Conservation (phyloP, 371 early-diverging fungal species). For the Rhizopus microsporus region DNA sequence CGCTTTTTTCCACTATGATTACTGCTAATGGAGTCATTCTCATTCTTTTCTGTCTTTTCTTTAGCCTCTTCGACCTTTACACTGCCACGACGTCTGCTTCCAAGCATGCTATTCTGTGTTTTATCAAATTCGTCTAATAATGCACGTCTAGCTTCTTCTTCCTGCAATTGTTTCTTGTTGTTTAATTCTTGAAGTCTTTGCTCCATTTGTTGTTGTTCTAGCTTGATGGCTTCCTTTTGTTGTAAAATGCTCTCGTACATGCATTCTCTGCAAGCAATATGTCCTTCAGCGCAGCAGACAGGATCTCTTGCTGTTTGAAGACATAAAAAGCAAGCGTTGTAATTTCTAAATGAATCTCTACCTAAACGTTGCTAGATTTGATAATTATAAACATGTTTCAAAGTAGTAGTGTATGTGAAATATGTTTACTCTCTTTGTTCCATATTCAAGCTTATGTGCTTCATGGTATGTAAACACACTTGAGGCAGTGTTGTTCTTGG, state of each 20-base stretch:
- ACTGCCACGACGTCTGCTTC: slow-evolving; percentile 16
- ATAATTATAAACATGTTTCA: not conserved
- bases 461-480: slow-evolving; percentile 95
- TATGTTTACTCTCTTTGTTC: slow-evolving; percentile 76
- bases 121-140: slow-evolving; percentile 65
- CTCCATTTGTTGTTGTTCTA: slow-evolving; percentile 52
- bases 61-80: not conserved
- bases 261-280: slow-evolving; percentile 90
- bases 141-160: slow-evolving; percentile 52
- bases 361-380: slow-evolving; percentile 76
- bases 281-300: slow-evolving; percentile 79
- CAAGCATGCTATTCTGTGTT: slow-evolving; percentile 64
- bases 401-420: not conserved
- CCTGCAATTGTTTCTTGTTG: slow-evolving; percentile 41
- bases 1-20: slow-evolving; percentile 36
- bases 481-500: slow-evolving; percentile 95
- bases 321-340: slow-evolving; percentile 91
- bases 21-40: not conserved
- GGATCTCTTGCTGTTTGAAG: slow-evolving; percentile 86
- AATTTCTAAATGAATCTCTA: slow-evolving; percentile 82
- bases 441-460: slow-evolving; percentile 83
- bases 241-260: slow-evolving; percentile 82
- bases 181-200: slow-evolving; percentile 76
- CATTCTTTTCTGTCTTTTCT: not conserved
- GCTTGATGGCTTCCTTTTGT: slow-evolving; percentile 81